These are phyloP conservation scores for Colletotrichum costaricense DNA, from an alignment of 2,329 filamentous ascomycete species.

Conservation along the genomic window DNA sequence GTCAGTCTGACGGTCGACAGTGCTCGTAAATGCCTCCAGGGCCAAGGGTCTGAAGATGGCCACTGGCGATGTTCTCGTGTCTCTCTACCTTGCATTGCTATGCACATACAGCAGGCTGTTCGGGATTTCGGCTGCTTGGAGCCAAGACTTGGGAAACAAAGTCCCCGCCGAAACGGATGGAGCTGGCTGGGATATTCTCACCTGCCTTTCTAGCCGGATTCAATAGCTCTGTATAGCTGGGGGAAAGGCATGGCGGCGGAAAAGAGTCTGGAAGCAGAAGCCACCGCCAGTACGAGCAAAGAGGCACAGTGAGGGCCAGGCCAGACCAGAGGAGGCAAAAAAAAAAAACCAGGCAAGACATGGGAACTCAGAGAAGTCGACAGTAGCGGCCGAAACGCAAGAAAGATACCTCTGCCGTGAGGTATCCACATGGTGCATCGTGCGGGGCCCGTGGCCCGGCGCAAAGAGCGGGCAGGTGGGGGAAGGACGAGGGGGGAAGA, in stretches of 20 bases:
- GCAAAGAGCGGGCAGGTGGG: constrained; percentile 28
- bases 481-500: background rate
- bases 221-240: background rate
- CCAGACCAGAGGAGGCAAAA: background rate
- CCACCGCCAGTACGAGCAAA: background rate
- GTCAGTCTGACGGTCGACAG: background rate
- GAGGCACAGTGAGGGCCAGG: background rate
- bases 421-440: constrained; percentile 5
- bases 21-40: background rate
- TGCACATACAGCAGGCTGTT: background rate
- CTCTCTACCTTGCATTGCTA: background rate
- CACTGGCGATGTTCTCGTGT: background rate
- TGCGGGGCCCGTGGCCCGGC: constrained; percentile 28
- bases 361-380: constrained; percentile 10
- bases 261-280: constrained; percentile 24
- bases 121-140: constrained; percentile 18
- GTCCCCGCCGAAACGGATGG: constrained; percentile 1
- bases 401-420: background rate
- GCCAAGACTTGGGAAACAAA: constrained; percentile 5
- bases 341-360: background rate
- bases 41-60: background rate
- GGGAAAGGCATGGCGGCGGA: constrained; percentile 5
- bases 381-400: constrained; percentile 7
- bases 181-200: background rate
- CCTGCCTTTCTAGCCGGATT: constrained; percentile 4